A percentile compares a stretch with the other conserved stretches of the same genome.
phyloP scores from a whole-genome alignment of 2,329 filamentous ascomycete genomes.

The Arthrobotrys conoides region DNA sequence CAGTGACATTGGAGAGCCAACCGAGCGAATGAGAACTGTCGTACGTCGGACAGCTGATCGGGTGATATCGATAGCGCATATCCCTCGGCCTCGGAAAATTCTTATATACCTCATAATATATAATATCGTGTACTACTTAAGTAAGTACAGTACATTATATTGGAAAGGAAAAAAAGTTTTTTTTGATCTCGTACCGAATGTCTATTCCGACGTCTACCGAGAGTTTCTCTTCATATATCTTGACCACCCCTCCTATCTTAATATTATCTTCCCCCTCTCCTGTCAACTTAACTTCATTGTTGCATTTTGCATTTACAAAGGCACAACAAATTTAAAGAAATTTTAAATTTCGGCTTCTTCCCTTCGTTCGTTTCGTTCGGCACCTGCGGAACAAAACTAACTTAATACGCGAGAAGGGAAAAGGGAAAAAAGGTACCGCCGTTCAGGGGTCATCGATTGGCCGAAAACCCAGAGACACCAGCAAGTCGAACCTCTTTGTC shows the following conservation, averaged over 20 bases:
- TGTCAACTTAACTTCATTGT: background rate
- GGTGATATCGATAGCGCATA: background rate
- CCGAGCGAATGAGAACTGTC: slow-evolving; percentile 14
- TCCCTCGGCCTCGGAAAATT: slow-evolving; percentile 10
- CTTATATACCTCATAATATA: slow-evolving; percentile 8
- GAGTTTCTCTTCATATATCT: background rate
- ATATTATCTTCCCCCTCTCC: too few species aligned
- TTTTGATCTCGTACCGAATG: slow-evolving; percentile 8
- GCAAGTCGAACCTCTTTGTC: background rate
- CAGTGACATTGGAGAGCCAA: background rate
- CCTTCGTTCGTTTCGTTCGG: slow-evolving; percentile 16
- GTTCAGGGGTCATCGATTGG: slow-evolving; percentile 23
- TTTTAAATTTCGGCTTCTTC: slow-evolving; percentile 18
- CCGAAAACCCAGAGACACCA: background rate
- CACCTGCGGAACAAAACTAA: slow-evolving; percentile 5
- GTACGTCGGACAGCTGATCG: slow-evolving; percentile 10
- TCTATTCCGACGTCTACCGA: slow-evolving; percentile 17
- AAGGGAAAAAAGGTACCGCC: background rate
- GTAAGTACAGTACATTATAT: too few species aligned
- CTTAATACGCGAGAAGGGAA: slow-evolving; percentile 24
- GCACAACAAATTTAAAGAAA: slow-evolving; percentile 10
- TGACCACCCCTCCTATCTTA: background rate
- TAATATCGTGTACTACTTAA: too few species aligned
- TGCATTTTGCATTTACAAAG: background rate
- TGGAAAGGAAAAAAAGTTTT: background rate